These are phyloP conservation scores for Alternaria triticina DNA, from an alignment of 2,329 filamentous ascomycete species.

Conservation along the genomic window DNA sequence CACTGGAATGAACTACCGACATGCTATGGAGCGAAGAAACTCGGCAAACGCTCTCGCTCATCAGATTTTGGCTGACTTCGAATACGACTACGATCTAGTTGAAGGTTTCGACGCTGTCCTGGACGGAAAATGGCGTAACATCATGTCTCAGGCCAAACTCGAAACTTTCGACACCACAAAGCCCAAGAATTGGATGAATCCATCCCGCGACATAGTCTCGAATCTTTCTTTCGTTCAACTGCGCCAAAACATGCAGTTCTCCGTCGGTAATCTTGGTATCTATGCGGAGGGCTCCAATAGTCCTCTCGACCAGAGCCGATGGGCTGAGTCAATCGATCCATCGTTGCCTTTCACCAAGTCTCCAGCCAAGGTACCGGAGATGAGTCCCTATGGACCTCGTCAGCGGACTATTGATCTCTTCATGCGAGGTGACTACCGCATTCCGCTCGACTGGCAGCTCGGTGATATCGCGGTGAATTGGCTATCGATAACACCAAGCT, in stretches of 20 bases:
- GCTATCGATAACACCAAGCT: constrained; percentile 19
- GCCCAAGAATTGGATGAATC: constrained; percentile 63
- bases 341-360: constrained; percentile 61
- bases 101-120: constrained; percentile 31
- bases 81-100: constrained; percentile 28
- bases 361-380: constrained; percentile 10
- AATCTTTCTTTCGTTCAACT: constrained; percentile 63
- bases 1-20: constrained; percentile 26
- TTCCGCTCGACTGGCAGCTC: constrained; percentile 23
- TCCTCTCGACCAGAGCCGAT: constrained; percentile 49
- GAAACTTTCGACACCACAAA: constrained; percentile 50
- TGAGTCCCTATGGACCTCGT: constrained; percentile 25
- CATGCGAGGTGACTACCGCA: constrained; percentile 25
- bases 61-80: constrained; percentile 27
- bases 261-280: constrained; percentile 23
- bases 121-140: constrained; percentile 40
- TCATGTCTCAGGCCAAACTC: constrained; percentile 33
- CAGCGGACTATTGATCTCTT: constrained; percentile 20
- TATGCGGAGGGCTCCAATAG: constrained; percentile 22
- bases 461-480: constrained; percentile 20
- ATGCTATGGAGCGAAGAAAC: constrained; percentile 35
- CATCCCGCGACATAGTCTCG: constrained; percentile 69
- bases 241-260: constrained; percentile 25
- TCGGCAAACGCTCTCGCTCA: constrained; percentile 30
- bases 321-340: constrained; percentile 59